Percentiles rank a stretch among this genome's conserved stretches.
Conservation (phyloP, 2,329 filamentous ascomycete species). For the Fusarium buharicum region DNA sequence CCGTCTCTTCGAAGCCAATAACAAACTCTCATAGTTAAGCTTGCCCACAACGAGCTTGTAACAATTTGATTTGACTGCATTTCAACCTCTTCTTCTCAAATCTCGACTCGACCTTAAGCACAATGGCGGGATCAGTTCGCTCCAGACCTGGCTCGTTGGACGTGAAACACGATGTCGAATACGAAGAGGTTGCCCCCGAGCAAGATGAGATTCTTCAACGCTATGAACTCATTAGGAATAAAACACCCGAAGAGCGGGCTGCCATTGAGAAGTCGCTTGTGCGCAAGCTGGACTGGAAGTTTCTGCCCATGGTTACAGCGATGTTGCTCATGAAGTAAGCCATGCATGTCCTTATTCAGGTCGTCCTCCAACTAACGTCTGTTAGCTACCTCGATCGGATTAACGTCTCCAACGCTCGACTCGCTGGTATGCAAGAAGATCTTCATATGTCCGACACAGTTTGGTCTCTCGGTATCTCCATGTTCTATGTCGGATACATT, state of each 20-base stretch:
- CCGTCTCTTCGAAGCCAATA: background rate
- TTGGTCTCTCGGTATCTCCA: conserved; percentile 55
- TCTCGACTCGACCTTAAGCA: background rate
- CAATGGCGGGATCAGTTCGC: conserved; percentile 11
- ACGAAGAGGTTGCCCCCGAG: conserved; percentile 12
- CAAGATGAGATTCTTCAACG: conserved; percentile 21
- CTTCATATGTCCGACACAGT: conserved; percentile 49
- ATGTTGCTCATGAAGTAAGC: conserved; percentile 48
- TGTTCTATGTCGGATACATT: conserved; percentile 60
- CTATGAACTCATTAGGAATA: conserved; percentile 20
- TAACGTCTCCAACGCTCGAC: conserved; percentile 59
- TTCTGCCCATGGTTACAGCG: conserved; percentile 43
- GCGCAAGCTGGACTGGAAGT: conserved; percentile 46
- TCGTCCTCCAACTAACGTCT: conserved; percentile 1
- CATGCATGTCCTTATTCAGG: fast-evolving
- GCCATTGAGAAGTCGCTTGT: conserved; percentile 43
- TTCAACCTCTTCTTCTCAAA: too few relatives aligned
- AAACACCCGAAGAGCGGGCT: conserved; percentile 18
- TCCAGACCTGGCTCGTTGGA: conserved; percentile 18
- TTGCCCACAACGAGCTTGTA: background rate
- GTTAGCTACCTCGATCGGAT: conserved; percentile 61
- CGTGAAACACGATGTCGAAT: conserved; percentile 20
- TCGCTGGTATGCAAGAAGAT: conserved; percentile 52
- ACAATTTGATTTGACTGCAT: background rate
- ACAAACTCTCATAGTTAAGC: background rate